phyloP scores from a whole-genome alignment of 2,329 filamentous ascomycete species.

The Lecanoromycetidae sp. region DNA sequence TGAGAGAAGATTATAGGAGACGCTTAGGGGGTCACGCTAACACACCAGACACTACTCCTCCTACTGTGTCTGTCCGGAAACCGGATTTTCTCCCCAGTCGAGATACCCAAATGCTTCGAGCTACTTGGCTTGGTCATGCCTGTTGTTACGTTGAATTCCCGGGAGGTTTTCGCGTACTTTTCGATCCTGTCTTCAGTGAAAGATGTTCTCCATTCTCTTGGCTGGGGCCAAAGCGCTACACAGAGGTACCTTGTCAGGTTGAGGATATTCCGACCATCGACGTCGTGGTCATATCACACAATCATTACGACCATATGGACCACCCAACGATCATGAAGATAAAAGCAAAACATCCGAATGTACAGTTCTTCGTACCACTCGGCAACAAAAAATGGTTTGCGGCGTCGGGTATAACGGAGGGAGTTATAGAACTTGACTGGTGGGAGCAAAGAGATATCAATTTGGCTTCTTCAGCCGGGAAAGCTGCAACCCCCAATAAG shows the following conservation, averaged over 20 bases:
- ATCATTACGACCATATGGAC: conserved; percentile 86
- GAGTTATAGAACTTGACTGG: conserved; percentile 88
- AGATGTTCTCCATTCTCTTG: conserved; percentile 67
- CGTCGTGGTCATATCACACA: conserved; percentile 65
- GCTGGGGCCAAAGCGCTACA: conserved; percentile 65
- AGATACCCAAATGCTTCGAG: conserved; percentile 51
- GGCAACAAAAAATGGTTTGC: conserved; percentile 76
- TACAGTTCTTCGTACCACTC: conserved; percentile 77
- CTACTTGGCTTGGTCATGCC: conserved; percentile 91
- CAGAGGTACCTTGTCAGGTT: conserved; percentile 61
- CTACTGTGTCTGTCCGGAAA: conserved; percentile 53
- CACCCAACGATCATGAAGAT: conserved; percentile 63
- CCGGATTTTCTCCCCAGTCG: conserved; percentile 56
- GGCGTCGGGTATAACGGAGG: conserved; percentile 49
- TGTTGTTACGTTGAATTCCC: conserved; percentile 91
- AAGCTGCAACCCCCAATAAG: conserved; percentile 23
- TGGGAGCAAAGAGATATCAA: conserved; percentile 75
- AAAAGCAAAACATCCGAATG: conserved; percentile 57
- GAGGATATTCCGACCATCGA: conserved; percentile 56
- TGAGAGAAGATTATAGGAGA: too few species aligned
- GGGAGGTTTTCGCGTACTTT: conserved; percentile 71
- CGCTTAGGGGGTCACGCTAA: conserved; percentile 39
- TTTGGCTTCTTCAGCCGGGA: conserved; percentile 35
- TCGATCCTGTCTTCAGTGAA: conserved; percentile 86
- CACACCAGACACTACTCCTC: conserved; percentile 49